Conservation (phyloP, 305 asterid species). For the Fraxinus xanthoxyloides region DNA sequence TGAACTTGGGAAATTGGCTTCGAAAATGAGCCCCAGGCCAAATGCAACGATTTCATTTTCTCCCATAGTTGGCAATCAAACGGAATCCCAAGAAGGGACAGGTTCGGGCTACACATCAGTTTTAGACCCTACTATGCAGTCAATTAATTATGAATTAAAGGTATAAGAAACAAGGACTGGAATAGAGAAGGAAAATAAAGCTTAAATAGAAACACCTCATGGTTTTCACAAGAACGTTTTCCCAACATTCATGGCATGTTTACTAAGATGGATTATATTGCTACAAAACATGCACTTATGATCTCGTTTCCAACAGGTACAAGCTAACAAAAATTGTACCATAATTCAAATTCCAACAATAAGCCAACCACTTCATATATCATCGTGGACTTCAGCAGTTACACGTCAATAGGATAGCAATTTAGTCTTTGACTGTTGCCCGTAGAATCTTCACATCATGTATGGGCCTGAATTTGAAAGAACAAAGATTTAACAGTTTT, state of each 20-base stretch:
- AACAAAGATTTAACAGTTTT: conserved; percentile 15
- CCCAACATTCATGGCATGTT: background rate
- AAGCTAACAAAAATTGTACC: background rate
- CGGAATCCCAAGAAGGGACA: background rate
- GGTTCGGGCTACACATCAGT: background rate
- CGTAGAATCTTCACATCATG: conserved; percentile 93
- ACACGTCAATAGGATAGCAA: conserved; percentile 1
- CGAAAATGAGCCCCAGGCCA: background rate
- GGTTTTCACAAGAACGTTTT: background rate
- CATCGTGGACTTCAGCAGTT: conserved; percentile 18
- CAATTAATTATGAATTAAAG: background rate
- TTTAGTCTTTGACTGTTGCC: conserved; percentile 57
- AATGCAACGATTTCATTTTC: background rate
- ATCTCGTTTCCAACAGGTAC: background rate
- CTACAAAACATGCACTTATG: background rate
- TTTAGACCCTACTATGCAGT: background rate
- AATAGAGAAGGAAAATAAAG: background rate
- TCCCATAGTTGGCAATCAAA: background rate
- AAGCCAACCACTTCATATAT: background rate
- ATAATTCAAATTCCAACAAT: background rate
- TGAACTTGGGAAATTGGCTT: background rate
- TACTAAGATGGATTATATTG: background rate
- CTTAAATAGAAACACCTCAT: background rate
- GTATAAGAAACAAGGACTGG: background rate
- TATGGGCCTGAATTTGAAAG: conserved; percentile 61